Evolutionary conservation across 1,284 basidiomycete genomes (phyloP), one percentile per base, ranked within the genome.

Genomic region (Rhodotorula sp.): DNA sequence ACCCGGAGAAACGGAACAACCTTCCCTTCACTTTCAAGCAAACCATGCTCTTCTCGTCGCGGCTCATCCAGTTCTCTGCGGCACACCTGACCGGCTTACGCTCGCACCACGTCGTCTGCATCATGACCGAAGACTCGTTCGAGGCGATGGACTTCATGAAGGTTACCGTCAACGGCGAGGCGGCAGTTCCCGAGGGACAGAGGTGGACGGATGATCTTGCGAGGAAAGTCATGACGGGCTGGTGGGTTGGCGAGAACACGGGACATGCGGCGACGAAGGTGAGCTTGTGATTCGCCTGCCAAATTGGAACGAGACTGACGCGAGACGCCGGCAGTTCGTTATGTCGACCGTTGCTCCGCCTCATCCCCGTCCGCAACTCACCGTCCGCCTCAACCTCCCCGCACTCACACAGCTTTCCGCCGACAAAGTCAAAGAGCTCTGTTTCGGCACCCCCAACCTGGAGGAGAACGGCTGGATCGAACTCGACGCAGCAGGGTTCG

Each of bases 171-270:
- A 52, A 54, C 5, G 63, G 27, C 27, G 67, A 61, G 11, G 64
- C 30, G 7, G 39, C 30, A n/a, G 39, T 52, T 7, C 24, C 52
- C 1, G 51, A 52, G 30, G 54, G 39, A 19, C 20, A 27, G 24
- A n/a, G 32, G 17, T 72, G 71, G 71, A 30, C 19, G 19, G 67
- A 62, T 17, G 62, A 64, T 3, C 3, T 49, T 3, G 30, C 66
- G 17, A 30, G 65, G 24, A 36, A 27, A 27, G 62, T 61, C n/a
- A 52, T 72, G 11, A 60, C 49, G 20, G 62, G 71, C 48, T 72
- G 67, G 67, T 72, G 68, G 65, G 64, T 67, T 9, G 71, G 71
- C 9, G 65, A 70, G 24, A 53, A 63, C n/a, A 69, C 71, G 4
- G 71, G 71, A 4, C 27, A 34, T 24, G n/a, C 34, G 13, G 71